Conservation (phyloP, 768 basidiomycete species). For the Hygrocybe coccinea region DNA sequence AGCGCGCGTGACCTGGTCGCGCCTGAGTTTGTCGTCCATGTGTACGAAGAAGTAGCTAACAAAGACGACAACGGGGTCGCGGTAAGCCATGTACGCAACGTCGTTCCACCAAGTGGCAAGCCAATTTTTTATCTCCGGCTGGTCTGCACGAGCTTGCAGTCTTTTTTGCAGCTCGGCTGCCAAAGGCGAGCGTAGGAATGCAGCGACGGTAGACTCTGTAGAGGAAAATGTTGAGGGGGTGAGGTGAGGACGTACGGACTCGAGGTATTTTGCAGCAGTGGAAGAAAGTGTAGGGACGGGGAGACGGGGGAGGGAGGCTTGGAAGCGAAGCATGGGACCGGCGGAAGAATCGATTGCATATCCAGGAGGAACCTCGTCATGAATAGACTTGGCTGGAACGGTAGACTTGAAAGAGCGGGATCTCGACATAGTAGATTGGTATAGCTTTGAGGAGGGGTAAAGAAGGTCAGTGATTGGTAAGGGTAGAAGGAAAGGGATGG, state of each 20-base stretch:
- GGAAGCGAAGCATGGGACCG: conserved; percentile 67
- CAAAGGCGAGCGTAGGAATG: conserved; percentile 66
- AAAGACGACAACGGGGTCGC: conserved; percentile 86
- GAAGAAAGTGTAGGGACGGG: conserved; percentile 82
- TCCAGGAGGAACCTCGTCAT: not conserved
- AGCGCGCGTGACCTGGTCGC: conserved; percentile 63
- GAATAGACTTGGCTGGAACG: not conserved
- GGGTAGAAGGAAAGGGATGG: not conserved
- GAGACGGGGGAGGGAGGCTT: conserved; percentile 66
- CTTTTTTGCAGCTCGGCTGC: conserved; percentile 72
- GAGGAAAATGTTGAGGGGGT: conserved; percentile 54
- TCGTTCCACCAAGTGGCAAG: conserved; percentile 99
- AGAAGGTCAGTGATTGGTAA: not conserved
- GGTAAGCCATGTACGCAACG: conserved; percentile 78
- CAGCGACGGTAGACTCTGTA: conserved; percentile 54
- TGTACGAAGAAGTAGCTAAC: conserved; percentile 97
- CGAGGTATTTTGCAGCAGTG: conserved; percentile 85
- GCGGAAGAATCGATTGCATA: conserved; percentile 47
- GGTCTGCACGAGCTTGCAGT: conserved; percentile 66
- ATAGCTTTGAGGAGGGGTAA: not conserved
- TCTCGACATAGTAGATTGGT: conserved; percentile 2
- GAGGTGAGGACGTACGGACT: conserved; percentile 74
- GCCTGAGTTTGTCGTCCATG: conserved; percentile 52
- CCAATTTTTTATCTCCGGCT: conserved; percentile 67
- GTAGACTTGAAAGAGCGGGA: conserved; percentile 2